phyloP scores from a whole-genome alignment of 2,329 filamentous ascomycete genomes.

The Nemania sp. region DNA sequence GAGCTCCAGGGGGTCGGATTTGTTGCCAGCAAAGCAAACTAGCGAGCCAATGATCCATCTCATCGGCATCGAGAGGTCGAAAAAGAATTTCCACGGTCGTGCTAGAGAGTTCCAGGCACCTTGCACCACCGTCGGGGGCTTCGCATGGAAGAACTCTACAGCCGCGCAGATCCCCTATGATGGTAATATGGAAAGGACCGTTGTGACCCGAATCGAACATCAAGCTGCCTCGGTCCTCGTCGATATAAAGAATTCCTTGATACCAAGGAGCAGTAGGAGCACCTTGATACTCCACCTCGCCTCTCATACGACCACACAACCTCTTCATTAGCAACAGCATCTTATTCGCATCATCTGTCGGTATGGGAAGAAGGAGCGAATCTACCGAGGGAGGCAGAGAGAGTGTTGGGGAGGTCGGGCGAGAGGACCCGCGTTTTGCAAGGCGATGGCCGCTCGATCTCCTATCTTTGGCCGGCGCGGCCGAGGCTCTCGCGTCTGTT shows the following conservation, averaged over 20 bases:
- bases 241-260: conserved; percentile 75
- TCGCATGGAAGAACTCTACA: conserved; percentile 68
- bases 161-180: conserved; percentile 75
- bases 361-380: conserved; percentile 62
- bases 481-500: conserved; percentile 41
- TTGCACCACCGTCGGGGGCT: conserved; percentile 48
- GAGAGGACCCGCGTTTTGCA: conserved; percentile 59
- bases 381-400: conserved; percentile 62
- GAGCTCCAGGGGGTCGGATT: conserved; percentile 63
- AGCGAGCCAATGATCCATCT: conserved; percentile 80
- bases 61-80: conserved; percentile 64
- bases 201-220: conserved; percentile 75
- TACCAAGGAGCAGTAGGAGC: conserved; percentile 67
- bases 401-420: conserved; percentile 62
- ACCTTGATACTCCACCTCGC: conserved; percentile 73
- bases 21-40: conserved; percentile 83
- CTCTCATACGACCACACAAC: conserved; percentile 78
- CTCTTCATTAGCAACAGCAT: conserved; percentile 77
- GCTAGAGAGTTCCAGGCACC: conserved; percentile 59
- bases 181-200: conserved; percentile 64
- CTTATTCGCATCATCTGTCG: conserved; percentile 71
- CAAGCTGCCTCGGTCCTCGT: conserved; percentile 74
- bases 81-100: conserved; percentile 66
- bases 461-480: conserved; percentile 49
- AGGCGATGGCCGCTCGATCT: conserved; percentile 55